A percentile compares a stretch with the other conserved stretches of the same genome.
phyloP scores from a whole-genome alignment of 2,329 filamentous ascomycete genomes.

The Cladobotryum mycophilum region DNA sequence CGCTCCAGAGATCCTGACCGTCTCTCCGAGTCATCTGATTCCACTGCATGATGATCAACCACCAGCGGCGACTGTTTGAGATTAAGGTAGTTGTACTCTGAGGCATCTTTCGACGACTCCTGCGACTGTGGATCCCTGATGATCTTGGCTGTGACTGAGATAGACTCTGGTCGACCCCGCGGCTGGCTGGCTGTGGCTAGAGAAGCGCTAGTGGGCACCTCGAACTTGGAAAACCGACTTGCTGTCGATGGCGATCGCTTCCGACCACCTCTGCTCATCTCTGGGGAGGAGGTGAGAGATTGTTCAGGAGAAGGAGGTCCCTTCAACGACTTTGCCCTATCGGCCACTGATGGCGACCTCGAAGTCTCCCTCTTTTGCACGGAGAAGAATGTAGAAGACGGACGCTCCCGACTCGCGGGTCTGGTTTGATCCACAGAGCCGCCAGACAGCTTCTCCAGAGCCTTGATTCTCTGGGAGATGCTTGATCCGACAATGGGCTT shows the following conservation, averaged over 20 bases:
- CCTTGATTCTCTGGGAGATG: constrained; percentile 92
- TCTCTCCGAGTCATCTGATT: constrained; percentile 33
- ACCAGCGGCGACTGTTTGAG: constrained; percentile 54
- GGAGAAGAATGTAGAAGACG: constrained; percentile 53
- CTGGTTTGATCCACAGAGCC: constrained; percentile 21
- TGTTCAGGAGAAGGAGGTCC: constrained; percentile 28
- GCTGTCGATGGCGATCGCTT: constrained; percentile 49
- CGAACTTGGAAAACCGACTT: constrained; percentile 51
- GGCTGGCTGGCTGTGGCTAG: constrained; percentile 26
- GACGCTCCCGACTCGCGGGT: constrained; percentile 29
- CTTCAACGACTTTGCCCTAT: constrained; percentile 36
- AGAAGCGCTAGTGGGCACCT: constrained; percentile 27
- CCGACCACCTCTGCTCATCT: constrained; percentile 26
- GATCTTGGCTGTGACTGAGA: constrained; percentile 85
- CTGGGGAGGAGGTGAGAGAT: constrained; percentile 43
- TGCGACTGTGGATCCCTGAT: constrained; percentile 56
- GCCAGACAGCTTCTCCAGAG: constrained; percentile 70
- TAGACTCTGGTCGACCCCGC: constrained; percentile 60
- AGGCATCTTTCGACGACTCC: constrained; percentile 31
- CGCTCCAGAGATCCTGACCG: constrained; percentile 31
- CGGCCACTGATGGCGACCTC: constrained; percentile 39
- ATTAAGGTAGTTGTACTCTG: constrained; percentile 43
- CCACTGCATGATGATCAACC: constrained; percentile 46
- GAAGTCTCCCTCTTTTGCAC: constrained; percentile 47
- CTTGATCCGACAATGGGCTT: constrained; percentile 82